phyloP scores from a whole-genome alignment of 2,329 filamentous ascomycete species.

The Colletotrichum sansevieriae region DNA sequence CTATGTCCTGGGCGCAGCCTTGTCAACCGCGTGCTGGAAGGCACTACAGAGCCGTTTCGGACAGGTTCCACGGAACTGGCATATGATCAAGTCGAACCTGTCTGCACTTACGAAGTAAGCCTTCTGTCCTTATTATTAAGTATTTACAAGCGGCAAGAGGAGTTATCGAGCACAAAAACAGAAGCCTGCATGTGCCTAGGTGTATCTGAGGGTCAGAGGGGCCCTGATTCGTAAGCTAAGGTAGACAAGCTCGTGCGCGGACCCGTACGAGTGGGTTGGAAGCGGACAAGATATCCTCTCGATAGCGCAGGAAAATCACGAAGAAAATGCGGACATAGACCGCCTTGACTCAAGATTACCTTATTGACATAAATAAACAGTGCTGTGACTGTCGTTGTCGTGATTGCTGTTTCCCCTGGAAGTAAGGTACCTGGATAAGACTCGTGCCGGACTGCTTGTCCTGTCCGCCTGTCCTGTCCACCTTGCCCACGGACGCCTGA shows the following conservation, averaged over 20 bases:
- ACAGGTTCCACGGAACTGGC: not conserved
- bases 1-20: conserved; percentile 14
- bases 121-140: conserved; percentile 12
- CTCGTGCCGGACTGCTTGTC: too few relatives aligned
- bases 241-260: not conserved
- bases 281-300: conserved; percentile 3
- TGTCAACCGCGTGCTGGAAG: conserved; percentile 1
- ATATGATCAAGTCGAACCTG: not conserved
- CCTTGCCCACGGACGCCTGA: too few relatives aligned
- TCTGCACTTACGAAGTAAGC: not conserved
- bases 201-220: conserved; percentile 6
- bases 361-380: too few relatives aligned
- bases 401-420: too few relatives aligned
- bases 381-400: too few relatives aligned
- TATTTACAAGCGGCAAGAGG: conserved; percentile 13
- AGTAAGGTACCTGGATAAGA: too few relatives aligned
- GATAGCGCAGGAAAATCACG: conserved; percentile 13
- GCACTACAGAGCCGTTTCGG: not conserved
- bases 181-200: conserved; percentile 11
- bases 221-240: conserved; percentile 15
- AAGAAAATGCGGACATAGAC: conserved; percentile 16
- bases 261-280: not conserved
- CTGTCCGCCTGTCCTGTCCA: too few relatives aligned
- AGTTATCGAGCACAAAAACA: conserved; percentile 13
- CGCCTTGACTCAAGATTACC: not conserved